Percentiles rank a stretch among this genome's conserved stretches.
Conservation (phyloP, 345 rosid species). For the Gossypium australe region DNA sequence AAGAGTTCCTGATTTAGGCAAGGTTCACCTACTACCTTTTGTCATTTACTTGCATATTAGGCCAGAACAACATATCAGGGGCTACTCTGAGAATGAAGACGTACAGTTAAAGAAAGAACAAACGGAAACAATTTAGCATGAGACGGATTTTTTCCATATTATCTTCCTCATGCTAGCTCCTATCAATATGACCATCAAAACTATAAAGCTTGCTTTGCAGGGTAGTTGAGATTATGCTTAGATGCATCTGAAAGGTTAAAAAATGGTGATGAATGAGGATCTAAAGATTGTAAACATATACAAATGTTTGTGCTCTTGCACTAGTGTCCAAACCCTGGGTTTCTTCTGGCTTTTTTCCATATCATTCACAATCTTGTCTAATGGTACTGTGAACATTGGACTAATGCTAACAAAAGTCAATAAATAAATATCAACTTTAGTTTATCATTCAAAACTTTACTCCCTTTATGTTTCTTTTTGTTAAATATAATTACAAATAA, state of each 20-base stretch:
- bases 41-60: not conserved
- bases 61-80: not conserved
- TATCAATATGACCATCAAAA: not conserved
- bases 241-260: not conserved
- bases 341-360: not conserved
- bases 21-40: not conserved
- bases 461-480: too few species aligned
- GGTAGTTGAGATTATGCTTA: constrained; percentile 50
- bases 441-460: too few species aligned
- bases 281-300: not conserved
- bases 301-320: not conserved
- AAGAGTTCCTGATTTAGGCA: not conserved
- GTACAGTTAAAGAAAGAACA: not conserved
- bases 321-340: not conserved
- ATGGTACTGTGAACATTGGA: too few species aligned
- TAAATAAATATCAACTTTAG: too few species aligned
- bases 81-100: not conserved
- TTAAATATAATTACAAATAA: too few species aligned
- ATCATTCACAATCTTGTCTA: not conserved
- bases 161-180: not conserved
- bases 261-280: not conserved
- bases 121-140: not conserved
- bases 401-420: too few species aligned
- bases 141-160: not conserved
- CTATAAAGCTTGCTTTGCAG: constrained; percentile 30